Conservation (phyloP, 257 asterid species). For the Solanum appendiculatum region DNA sequence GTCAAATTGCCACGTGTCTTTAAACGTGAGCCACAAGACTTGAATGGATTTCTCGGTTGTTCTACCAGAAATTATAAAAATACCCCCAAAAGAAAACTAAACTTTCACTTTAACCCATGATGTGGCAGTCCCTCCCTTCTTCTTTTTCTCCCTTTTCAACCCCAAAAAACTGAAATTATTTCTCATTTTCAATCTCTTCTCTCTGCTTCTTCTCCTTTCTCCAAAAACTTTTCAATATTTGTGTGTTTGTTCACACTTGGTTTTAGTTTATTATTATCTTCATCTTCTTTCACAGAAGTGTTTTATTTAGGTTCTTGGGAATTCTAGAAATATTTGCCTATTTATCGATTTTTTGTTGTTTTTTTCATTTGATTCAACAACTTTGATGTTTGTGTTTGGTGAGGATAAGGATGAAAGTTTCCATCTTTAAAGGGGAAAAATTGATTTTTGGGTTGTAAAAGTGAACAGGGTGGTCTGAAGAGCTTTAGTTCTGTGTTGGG, state of each 20-base stretch:
- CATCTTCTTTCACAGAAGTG: not conserved
- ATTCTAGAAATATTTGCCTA: not conserved
- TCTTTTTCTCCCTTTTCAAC: not conserved
- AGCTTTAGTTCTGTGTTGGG: not conserved
- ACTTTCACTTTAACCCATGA: constrained; percentile 23
- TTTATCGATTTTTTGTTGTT: not conserved
- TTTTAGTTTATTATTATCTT: not conserved
- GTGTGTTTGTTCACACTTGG: not conserved
- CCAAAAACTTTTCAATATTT: not conserved
- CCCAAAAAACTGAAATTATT: not conserved
- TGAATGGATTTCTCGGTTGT: constrained; percentile 41
- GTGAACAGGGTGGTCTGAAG: not conserved
- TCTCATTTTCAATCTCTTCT: not conserved
- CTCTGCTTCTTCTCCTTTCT: not conserved
- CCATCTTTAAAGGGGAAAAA: not conserved
- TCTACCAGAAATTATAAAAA: constrained; percentile 2
- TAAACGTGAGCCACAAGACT: constrained; percentile 62
- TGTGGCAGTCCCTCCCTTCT: constrained; percentile 36
- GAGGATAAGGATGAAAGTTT: not conserved
- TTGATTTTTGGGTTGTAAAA: not conserved
- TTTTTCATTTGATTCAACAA: not conserved
- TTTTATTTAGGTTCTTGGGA: not conserved
- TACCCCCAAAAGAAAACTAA: not conserved
- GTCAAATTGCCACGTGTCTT: constrained; percentile 47
- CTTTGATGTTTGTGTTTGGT: not conserved